Conservation (phyloP, 1,284 basidiomycete species). For the Sanghuangporus baumii region DNA sequence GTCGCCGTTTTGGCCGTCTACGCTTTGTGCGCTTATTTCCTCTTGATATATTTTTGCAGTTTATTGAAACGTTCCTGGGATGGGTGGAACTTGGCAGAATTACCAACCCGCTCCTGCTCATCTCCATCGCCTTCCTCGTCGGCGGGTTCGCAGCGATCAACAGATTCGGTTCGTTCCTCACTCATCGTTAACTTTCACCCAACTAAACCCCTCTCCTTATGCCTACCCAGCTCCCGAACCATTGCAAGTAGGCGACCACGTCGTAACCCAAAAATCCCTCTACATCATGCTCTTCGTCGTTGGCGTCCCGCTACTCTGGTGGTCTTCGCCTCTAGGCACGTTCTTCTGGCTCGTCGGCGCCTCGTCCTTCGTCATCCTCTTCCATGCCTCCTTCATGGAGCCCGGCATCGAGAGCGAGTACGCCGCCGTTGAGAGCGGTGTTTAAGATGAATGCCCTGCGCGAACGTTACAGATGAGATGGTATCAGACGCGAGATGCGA, state of each 20-base stretch:
- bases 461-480: not conserved
- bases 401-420: constrained; percentile 91
- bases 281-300: constrained; percentile 79
- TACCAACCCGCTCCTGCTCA: constrained; percentile 76
- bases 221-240: constrained; percentile 59
- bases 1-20: constrained; percentile 82
- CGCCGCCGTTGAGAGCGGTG: constrained; percentile 54
- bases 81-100: constrained; percentile 45
- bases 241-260: constrained; percentile 70
- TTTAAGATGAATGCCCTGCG: not conserved
- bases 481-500: not conserved
- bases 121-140: constrained; percentile 85
- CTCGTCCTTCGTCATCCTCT: constrained; percentile 69
- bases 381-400: constrained; percentile 78
- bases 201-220: not conserved
- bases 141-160: constrained; percentile 91
- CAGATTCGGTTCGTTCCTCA: constrained; percentile 66
- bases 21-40: constrained; percentile 61
- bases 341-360: constrained; percentile 81
- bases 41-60: not conserved
- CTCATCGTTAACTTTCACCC: constrained; percentile 5
- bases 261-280: constrained; percentile 78
- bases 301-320: constrained; percentile 67
- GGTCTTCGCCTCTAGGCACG: constrained; percentile 60
- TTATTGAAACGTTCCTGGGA: not conserved